Evolutionary conservation across 2,329 filamentous ascomycete species (phyloP).

Genomic region (Colletotrichum lini): DNA sequence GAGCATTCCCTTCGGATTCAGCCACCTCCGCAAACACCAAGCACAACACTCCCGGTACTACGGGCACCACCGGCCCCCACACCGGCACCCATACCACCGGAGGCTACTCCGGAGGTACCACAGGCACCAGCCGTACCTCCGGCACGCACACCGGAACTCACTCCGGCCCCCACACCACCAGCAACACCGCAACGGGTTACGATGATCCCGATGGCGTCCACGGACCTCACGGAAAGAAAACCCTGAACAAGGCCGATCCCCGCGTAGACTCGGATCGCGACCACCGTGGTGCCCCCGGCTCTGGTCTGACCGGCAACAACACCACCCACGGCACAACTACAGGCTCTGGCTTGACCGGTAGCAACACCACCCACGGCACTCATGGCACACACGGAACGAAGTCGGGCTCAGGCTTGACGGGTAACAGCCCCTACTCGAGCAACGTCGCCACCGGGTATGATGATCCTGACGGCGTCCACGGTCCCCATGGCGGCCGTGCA

Average conservation of each 20-base stretch:
- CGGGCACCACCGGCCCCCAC: slow-evolving; percentile 1
- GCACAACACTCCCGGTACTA: slow-evolving; percentile 14
- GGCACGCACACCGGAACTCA: slow-evolving; percentile 15
- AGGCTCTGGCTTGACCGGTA: slow-evolving; percentile 23
- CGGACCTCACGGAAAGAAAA: slow-evolving; percentile 54
- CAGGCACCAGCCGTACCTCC: slow-evolving; percentile 14
- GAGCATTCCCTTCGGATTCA: slow-evolving; percentile 37
- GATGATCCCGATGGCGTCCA: slow-evolving; percentile 44
- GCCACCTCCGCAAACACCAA: slow-evolving; percentile 22
- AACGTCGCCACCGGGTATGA: slow-evolving; percentile 27
- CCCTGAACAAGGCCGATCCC: slow-evolving; percentile 63
- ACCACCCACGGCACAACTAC: slow-evolving; percentile 1
- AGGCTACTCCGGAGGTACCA: slow-evolving; percentile 15
- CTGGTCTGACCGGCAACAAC: slow-evolving; percentile 20
- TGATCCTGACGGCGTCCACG: slow-evolving; percentile 45
- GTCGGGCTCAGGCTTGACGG: slow-evolving; percentile 50
- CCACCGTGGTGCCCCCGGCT: slow-evolving; percentile 34
- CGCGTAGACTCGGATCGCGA: slow-evolving; percentile 63
- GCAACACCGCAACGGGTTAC: slow-evolving; percentile 28
- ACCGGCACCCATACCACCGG: slow-evolving; percentile 17
- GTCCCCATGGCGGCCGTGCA: slow-evolving; percentile 55
- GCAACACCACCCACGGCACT: no score
- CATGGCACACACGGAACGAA: no score
- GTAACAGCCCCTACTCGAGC: slow-evolving; percentile 4
- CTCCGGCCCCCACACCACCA: slow-evolving; percentile 10